phyloP scores from a whole-genome alignment of 495 filamentous ascomycete genomes.

The Penicillium cinerascens region DNA sequence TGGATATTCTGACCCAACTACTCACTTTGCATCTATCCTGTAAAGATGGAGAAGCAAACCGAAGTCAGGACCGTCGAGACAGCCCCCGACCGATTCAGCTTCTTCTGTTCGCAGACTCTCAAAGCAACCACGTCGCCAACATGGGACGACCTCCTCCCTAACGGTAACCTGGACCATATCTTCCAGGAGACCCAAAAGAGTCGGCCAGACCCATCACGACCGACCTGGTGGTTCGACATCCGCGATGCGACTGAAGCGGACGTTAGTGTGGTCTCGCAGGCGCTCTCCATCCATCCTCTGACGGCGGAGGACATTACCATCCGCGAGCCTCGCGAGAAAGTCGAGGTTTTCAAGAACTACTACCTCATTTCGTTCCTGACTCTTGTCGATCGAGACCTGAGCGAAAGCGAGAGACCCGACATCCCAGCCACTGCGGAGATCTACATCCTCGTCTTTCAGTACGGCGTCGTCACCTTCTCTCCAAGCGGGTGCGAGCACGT shows the following conservation, averaged over 20 bases:
- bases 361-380: constrained; percentile 94
- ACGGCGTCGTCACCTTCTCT: constrained; percentile 87
- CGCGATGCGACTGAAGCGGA: constrained; percentile 81
- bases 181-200: constrained; percentile 56
- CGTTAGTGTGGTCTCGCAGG: constrained; percentile 69
- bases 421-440: constrained; percentile 76
- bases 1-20: not conserved
- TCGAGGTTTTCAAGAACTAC: constrained; percentile 89
- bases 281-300: constrained; percentile 84
- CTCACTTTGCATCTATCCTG: not conserved
- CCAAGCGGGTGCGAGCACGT: constrained; percentile 74
- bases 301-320: constrained; percentile 89
- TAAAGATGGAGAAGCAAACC: not conserved
- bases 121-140: constrained; percentile 71
- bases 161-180: constrained; percentile 68
- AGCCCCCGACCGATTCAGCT: constrained; percentile 64
- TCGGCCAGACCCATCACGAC: constrained; percentile 30
- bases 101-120: constrained; percentile 83
- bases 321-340: constrained; percentile 91
- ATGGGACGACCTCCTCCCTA: constrained; percentile 71
- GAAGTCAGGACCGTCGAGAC: not conserved
- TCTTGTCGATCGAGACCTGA: constrained; percentile 59
- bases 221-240: constrained; percentile 87
- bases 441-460: constrained; percentile 90
- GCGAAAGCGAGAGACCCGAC: constrained; percentile 50